These are phyloP conservation scores for Rhodosporidiobolus odoratus DNA, from an alignment of 768 basidiomycete species.

Conservation along the genomic window DNA sequence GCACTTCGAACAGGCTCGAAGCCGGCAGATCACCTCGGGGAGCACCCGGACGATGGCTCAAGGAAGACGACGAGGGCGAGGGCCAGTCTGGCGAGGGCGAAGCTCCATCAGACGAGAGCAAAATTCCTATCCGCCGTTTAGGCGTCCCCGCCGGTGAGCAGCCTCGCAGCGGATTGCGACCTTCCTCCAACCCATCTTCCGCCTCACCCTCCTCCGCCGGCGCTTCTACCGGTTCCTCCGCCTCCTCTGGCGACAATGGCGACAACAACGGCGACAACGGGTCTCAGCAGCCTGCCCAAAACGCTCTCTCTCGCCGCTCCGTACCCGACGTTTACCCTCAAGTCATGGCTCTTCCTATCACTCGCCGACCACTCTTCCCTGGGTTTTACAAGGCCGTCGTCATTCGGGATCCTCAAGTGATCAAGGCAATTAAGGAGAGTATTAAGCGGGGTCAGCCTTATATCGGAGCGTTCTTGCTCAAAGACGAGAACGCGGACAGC, in stretches of 20 bases:
- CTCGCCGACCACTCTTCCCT: constrained; percentile 88
- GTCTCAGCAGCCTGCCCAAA: neutral
- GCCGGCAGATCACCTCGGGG: neutral
- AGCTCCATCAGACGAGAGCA: neutral
- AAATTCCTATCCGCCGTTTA: constrained; percentile 1
- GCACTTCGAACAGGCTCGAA: constrained; percentile 6
- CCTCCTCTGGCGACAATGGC: constrained; percentile 4
- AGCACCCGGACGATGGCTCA: neutral
- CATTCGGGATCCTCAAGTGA: constrained; percentile 80
- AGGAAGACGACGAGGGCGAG: constrained; percentile 1
- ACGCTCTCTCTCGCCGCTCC: constrained; percentile 19
- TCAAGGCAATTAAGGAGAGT: constrained; percentile 90
- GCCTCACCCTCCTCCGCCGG: neutral
- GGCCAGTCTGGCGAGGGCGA: neutral
- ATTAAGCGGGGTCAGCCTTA: constrained; percentile 96
- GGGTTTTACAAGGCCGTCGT: constrained; percentile 98
- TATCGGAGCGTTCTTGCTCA: constrained; percentile 90
- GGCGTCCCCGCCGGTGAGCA: neutral
- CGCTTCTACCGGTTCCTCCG: constrained; percentile 9
- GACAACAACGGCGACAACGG: neutral
- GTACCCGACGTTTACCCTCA: constrained; percentile 63
- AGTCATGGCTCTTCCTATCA: constrained; percentile 89
- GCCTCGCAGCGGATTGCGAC: neutral
- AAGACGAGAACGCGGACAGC: constrained; percentile 85
- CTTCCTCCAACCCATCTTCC: neutral